Percentiles rank a stretch among this genome's conserved stretches.
Conservation (phyloP, 108 stramenopile genomes). For the Epipyxis sp. region DNA sequence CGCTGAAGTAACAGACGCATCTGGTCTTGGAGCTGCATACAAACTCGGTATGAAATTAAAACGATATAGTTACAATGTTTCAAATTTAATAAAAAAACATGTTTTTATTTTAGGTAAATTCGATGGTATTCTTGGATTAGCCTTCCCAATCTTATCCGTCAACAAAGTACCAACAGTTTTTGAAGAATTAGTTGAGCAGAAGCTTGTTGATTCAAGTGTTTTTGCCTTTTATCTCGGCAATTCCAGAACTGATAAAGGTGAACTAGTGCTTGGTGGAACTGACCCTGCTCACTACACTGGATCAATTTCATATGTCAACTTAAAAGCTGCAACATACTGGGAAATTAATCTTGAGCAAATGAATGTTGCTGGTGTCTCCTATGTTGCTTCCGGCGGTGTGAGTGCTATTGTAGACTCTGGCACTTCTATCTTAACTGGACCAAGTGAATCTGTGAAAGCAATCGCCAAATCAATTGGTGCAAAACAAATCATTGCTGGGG, state of each 20-base stretch:
- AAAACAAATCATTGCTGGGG: constrained; percentile 70
- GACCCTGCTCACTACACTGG: constrained; percentile 58
- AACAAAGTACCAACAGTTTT: constrained; percentile 82
- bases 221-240: constrained; percentile 96
- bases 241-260: constrained; percentile 67
- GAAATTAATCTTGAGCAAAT: constrained; percentile 69
- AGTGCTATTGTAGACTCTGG: constrained; percentile 92
- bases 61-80: too few species aligned
- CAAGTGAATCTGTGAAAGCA: constrained; percentile 62
- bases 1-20: constrained; percentile 79
- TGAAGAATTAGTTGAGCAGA: constrained; percentile 76
- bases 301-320: constrained; percentile 60
- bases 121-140: constrained; percentile 96
- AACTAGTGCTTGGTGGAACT: constrained; percentile 90
- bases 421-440: constrained; percentile 85
- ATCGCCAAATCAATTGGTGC: constrained; percentile 78
- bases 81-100: too few species aligned
- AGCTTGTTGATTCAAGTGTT: constrained; percentile 57
- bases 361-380: constrained; percentile 54
- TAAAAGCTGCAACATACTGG: constrained; percentile 80
- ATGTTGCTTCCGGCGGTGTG: constrained; percentile 32
- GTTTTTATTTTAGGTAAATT: too few species aligned
- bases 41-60: constrained; percentile 67
- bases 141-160: constrained; percentile 80
- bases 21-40: constrained; percentile 91